phyloP scores from a whole-genome alignment of 2,329 filamentous ascomycete species.

The Fusarium sp. region DNA sequence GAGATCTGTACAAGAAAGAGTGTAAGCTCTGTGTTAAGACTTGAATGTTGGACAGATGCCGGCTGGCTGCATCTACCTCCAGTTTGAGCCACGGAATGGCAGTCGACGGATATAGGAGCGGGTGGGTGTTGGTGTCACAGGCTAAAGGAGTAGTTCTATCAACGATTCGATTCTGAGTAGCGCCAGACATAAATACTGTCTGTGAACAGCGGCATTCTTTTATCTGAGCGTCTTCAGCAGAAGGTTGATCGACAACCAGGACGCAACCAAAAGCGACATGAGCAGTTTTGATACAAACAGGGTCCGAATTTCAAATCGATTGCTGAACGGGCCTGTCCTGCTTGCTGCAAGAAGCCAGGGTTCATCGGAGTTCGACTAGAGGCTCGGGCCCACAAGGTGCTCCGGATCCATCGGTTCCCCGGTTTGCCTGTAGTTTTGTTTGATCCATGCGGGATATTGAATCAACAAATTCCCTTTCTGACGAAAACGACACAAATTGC shows the following conservation, averaged over 20 bases:
- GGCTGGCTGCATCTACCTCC: conserved; percentile 26
- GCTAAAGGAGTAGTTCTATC: conserved; percentile 28
- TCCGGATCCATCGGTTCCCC: conserved; percentile 40
- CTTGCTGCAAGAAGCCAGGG: conserved; percentile 5
- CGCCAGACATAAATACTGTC: not conserved
- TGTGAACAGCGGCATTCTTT: not conserved
- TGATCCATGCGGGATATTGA: conserved; percentile 19
- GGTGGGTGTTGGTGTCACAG: conserved; percentile 10
- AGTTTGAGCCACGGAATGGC: conserved; percentile 26
- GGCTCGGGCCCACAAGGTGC: conserved; percentile 32
- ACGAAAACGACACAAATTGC: not conserved
- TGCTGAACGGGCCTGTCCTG: not conserved
- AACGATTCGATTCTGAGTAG: not conserved
- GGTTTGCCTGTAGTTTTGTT: conserved; percentile 32
- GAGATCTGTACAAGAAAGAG: not conserved
- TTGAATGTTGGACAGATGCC: conserved; percentile 17
- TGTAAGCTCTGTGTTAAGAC: conserved; percentile 17
- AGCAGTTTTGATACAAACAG: conserved; percentile 18
- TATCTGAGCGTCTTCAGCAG: conserved; percentile 1
- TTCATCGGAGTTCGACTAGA: conserved; percentile 28
- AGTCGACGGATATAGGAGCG: conserved; percentile 29
- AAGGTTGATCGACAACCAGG: conserved; percentile 29
- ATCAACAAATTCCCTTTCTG: not conserved
- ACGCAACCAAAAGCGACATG: conserved; percentile 7
- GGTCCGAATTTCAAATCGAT: conserved; percentile 15